Evolutionary conservation across 768 basidiomycete genomes (phyloP).

Genomic region (Coprinopsis marcescibilis): DNA sequence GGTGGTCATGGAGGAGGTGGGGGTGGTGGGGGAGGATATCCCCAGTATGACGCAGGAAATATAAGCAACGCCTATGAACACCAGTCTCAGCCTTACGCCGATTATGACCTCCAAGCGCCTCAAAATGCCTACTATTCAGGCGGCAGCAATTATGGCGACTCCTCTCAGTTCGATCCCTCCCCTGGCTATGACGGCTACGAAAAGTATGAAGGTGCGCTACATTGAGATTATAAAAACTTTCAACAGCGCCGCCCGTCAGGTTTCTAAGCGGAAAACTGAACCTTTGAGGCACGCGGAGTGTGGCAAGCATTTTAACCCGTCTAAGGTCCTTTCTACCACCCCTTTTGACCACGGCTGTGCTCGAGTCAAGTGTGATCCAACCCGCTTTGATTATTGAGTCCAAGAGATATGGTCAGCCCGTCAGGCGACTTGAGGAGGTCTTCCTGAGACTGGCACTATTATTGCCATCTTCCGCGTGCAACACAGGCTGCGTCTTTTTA

Average conservation of each 20-base stretch:
- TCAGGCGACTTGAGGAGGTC: background rate
- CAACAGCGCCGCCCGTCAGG: conserved; percentile 35
- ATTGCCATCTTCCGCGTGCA: conserved; percentile 32
- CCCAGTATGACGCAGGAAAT: conserved; percentile 45
- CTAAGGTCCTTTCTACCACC: conserved; percentile 17
- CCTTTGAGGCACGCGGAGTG: conserved; percentile 48
- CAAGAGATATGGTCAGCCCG: conserved; percentile 16
- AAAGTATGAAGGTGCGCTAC: conserved; percentile 85
- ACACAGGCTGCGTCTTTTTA: conserved; percentile 42
- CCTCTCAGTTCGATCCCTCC: conserved; percentile 48
- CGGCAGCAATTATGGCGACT: conserved; percentile 55
- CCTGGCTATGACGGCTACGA: conserved; percentile 55
- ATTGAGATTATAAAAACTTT: conserved; percentile 53
- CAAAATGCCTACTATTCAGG: conserved; percentile 66
- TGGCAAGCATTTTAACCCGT: conserved; percentile 27
- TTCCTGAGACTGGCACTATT: conserved; percentile 5
- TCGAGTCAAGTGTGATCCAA: background rate
- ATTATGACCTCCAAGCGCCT: conserved; percentile 51
- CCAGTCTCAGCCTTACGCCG: conserved; percentile 50
- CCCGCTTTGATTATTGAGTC: conserved; percentile 12
- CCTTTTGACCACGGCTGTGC: background rate
- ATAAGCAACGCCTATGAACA: conserved; percentile 63
- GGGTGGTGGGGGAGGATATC: conserved; percentile 34
- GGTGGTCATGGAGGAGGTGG: conserved; percentile 9
- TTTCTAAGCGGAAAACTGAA: conserved; percentile 24